A percentile compares a stretch with the other conserved stretches of the same genome.
phyloP scores from a whole-genome alignment of 768 basidiomycete species.

The Phaeotremella fagi region DNA sequence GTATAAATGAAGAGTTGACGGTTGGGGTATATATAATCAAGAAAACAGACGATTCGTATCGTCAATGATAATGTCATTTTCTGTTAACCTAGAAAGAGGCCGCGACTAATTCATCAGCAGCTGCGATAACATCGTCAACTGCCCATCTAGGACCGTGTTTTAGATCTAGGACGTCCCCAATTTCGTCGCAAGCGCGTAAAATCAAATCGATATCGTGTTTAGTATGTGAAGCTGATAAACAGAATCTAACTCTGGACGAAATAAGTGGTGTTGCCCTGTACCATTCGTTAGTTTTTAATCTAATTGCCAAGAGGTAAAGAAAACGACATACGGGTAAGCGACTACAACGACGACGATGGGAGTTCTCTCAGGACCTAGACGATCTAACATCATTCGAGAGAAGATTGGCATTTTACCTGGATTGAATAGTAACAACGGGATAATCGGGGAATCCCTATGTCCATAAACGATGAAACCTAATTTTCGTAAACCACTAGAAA shows the following conservation, averaged over 20 bases:
- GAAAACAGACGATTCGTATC: too few species aligned
- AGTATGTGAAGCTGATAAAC: slow-evolving; percentile 88
- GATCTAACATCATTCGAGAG: slow-evolving; percentile 71
- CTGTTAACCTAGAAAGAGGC: slow-evolving; percentile 26
- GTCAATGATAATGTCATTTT: too few species aligned
- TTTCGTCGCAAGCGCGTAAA: slow-evolving; percentile 80
- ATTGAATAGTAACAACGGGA: slow-evolving; percentile 85
- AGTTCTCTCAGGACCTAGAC: slow-evolving; percentile 54
- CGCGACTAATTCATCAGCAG: slow-evolving; percentile 69
- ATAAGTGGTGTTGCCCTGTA: slow-evolving; percentile 72
- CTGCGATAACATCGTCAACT: slow-evolving; percentile 65
- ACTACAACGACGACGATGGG: slow-evolving; percentile 87
- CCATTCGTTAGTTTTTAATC: not conserved
- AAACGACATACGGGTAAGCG: slow-evolving; percentile 56
- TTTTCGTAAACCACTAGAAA: slow-evolving; percentile 75
- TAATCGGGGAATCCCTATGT: slow-evolving; percentile 82
- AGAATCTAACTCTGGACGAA: slow-evolving; percentile 85
- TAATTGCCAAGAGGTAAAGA: not conserved
- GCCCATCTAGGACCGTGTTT: slow-evolving; percentile 66
- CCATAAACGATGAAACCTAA: slow-evolving; percentile 98
- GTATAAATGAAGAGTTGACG: too few species aligned
- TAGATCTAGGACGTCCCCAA: slow-evolving; percentile 83
- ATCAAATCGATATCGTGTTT: slow-evolving; percentile 91
- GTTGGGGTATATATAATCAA: too few species aligned
- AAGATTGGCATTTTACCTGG: slow-evolving; percentile 92